Evolutionary conservation across 306 rosid species (phyloP), one percentile per base, ranked within the genome.

Genomic region (Casuarina equisetifolia): DNA sequence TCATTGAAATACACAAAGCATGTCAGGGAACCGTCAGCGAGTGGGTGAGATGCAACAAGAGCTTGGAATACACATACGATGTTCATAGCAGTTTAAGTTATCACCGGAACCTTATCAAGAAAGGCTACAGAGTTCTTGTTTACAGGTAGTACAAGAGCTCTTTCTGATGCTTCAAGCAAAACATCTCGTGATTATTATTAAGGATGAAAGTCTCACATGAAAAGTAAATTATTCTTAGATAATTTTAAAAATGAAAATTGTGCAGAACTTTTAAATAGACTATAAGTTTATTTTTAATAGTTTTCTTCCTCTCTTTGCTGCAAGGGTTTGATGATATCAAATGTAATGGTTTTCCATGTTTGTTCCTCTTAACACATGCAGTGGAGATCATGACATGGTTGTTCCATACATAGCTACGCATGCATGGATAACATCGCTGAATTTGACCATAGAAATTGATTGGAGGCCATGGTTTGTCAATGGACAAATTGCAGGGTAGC

Each of bases 381-480:
- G 85, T 54, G 90, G 90, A 16, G 88, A 87, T 69, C 87, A 82
- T 49, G 88, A 87, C 77, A 38, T 78, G 72, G 1, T 4, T 5
- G 3, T 82, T 44, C 85, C 89, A 4, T 74, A 87, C 69, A 44
- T 82, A 62, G 82, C 80, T 17, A 82, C 91, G 1, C 62, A 43
- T 1, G 80, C 57, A 17, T 85, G 91, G 91, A 85, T 87, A 43
- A 69, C 42, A 73, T 82, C 84, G 53, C 73, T 87, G 73, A 85
- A 85, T 66, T 61, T 82, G 58, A 77, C 79, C 32, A 19, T 75
- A 3, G 71, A 20, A 2, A 32, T 53, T 38, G 82, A 63, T 54
- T 85, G 89, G 91, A 85, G 79, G 49, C 85, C 89, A 54, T 85
- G 91, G 89, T 80, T 59, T 74, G 72, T 72, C 12, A 74, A 82